These are phyloP conservation scores for Malus hybrid DNA, from an alignment of 331 rosid species.

Conservation along the genomic window DNA sequence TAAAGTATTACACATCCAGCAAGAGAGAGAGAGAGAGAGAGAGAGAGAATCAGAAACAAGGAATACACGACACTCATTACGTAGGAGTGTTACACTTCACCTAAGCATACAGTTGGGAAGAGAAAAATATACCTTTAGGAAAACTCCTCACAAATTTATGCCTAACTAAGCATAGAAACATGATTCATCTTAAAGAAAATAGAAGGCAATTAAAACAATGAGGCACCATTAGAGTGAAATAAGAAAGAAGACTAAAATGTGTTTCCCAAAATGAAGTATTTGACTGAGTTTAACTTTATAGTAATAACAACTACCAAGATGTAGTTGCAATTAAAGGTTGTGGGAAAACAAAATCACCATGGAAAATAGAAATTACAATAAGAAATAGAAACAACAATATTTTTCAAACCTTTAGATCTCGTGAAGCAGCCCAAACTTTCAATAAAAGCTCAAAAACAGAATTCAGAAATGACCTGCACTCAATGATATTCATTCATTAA, in stretches of 20 bases:
- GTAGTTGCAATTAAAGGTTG: background rate
- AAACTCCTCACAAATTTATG: background rate
- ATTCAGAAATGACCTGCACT: conserved; percentile 92
- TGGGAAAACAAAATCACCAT: background rate
- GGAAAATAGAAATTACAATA: background rate
- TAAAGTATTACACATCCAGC: background rate
- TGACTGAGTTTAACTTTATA: background rate
- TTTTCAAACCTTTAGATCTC: conserved; percentile 78
- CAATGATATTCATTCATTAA: conserved; percentile 24
- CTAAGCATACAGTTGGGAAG: background rate
- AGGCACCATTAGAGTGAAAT: too few relatives aligned
- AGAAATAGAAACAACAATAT: conserved; percentile 2
- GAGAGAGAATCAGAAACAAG: too few relatives aligned
- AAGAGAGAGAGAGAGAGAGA: background rate
- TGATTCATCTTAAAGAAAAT: background rate
- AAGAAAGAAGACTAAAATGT: background rate
- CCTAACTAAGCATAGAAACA: background rate
- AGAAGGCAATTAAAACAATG: background rate
- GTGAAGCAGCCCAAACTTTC: conserved; percentile 92
- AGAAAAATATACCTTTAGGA: background rate
- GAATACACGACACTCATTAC: too few relatives aligned
- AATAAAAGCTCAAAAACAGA: conserved; percentile 92
- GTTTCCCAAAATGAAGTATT: background rate
- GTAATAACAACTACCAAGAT: background rate
- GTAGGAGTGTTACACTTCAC: background rate